Evolutionary conservation across 495 filamentous ascomycete genomes (phyloP), one percentile per base, ranked within the genome.

Genomic region (Daldinia loculata): DNA sequence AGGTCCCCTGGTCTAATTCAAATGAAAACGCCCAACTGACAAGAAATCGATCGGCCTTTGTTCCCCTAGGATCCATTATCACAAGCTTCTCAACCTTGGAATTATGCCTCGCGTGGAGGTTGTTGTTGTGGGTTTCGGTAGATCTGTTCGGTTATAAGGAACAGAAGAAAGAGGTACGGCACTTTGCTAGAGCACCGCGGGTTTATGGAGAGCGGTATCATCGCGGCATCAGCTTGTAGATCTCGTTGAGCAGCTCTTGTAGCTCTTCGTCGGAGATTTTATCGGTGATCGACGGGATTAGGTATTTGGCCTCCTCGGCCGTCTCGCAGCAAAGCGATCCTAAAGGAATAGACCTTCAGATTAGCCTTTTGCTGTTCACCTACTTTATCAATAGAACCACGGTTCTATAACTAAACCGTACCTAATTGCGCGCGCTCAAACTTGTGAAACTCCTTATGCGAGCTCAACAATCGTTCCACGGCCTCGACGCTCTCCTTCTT

Each of bases 341-440:
- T 96, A 70, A 61, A 61, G 27, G 59, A 12, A 14, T 19, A 74
- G 56, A 43, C 22, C 11, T 15, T 4, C 30, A 24, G 7, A 38
- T 56, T 53, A 53, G 50, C 26, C 1, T 53, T 17, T 30, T 30
- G 1, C 5, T 53, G 2, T 29, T 9, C 27, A 27, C 27, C 15
- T 53, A 53, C 4, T 53, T 26, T 3, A 14, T n/a, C 5, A 9
- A 30, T 8, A 9, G 3, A 1, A 12, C 50, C 17, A 14, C 9
- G 2, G 6, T 34, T 27, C 24, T 4, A 52, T 58, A 8, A 66
- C 61, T 26, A 51, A 36, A 85, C 67, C 86, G 66, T 81, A 97
- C 95, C 95, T 61, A 99, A 85, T 84, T 98, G 94, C 48, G 92
- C 93, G 72, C 91, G 87, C 86, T 99, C 95, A 75, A 98, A 98